A percentile compares a stretch with the other conserved stretches of the same genome.
These are phyloP conservation scores for Solanum pennellii DNA, from an alignment of 257 asterid genomes.

Conservation along the genomic window DNA sequence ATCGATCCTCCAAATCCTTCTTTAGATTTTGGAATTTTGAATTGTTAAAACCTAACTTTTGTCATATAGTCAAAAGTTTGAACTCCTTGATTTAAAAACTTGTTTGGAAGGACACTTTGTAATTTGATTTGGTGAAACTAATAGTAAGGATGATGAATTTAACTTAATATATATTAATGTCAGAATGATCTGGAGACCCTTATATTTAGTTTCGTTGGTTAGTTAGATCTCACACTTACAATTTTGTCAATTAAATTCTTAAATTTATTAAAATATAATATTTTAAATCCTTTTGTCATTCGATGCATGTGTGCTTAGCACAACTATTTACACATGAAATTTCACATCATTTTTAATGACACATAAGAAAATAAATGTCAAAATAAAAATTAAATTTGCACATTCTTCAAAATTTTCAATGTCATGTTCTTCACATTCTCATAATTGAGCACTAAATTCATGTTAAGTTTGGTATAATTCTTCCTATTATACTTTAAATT, in stretches of 20 bases:
- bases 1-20: not conserved
- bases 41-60: not conserved
- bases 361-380: too few species aligned
- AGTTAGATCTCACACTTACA: not conserved
- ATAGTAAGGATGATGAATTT: too few species aligned
- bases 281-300: too few species aligned
- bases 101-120: not conserved
- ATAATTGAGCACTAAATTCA: not conserved
- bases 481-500: not conserved
- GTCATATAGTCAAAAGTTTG: not conserved
- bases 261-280: too few species aligned
- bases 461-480: not conserved
- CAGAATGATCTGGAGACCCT: accelerated
- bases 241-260: too few species aligned
- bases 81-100: not conserved
- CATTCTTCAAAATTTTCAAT: not conserved
- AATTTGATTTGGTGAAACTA: not conserved
- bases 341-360: not conserved
- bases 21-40: too few species aligned
- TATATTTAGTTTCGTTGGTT: too few species aligned
- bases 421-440: not conserved
- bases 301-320: not conserved
- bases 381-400: too few species aligned
- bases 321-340: not conserved
- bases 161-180: too few species aligned